Evolutionary conservation across 805 yeast genomes (phyloP).

Genomic region (Yarrowia alimentaria): DNA sequence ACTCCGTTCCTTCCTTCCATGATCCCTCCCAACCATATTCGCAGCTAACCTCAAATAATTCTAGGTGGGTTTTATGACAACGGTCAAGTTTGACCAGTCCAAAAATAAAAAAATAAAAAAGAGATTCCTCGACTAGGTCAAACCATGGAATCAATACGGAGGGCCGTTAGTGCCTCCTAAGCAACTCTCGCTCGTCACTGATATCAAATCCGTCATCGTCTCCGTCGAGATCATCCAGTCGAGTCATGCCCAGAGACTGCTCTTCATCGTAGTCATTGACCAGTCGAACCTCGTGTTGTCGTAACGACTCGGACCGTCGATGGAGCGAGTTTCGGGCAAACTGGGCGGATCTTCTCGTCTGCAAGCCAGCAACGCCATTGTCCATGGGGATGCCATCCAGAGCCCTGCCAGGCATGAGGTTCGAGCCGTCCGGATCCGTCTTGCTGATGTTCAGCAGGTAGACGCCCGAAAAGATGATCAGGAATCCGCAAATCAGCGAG

Average conservation of each 20-base stretch:
- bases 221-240: conserved; percentile 37
- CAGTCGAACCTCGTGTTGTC: conserved; percentile 36
- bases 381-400: conserved; percentile 76
- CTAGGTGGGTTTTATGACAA: too few species aligned
- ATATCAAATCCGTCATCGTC: conserved; percentile 27
- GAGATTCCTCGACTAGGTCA: too few species aligned
- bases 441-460: conserved; percentile 77
- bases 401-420: conserved; percentile 49
- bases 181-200: conserved; percentile 19
- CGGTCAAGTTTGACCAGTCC: too few species aligned
- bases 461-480: conserved; percentile 85
- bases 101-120: too few species aligned
- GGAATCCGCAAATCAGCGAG: conserved; percentile 78
- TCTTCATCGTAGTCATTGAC: conserved; percentile 39
- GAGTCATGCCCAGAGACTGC: conserved; percentile 38
- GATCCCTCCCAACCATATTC: too few species aligned
- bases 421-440: conserved; percentile 41
- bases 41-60: too few species aligned
- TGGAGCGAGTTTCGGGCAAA: conserved; percentile 45
- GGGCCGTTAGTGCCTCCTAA: conserved; percentile 6
- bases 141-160: too few species aligned
- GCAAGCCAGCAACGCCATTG: conserved; percentile 74
- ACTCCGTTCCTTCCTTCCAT: too few species aligned
- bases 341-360: conserved; percentile 76
- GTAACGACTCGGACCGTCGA: conserved; percentile 36